phyloP scores from a whole-genome alignment of 345 rosid species.

The Reutealis trisperma region DNA sequence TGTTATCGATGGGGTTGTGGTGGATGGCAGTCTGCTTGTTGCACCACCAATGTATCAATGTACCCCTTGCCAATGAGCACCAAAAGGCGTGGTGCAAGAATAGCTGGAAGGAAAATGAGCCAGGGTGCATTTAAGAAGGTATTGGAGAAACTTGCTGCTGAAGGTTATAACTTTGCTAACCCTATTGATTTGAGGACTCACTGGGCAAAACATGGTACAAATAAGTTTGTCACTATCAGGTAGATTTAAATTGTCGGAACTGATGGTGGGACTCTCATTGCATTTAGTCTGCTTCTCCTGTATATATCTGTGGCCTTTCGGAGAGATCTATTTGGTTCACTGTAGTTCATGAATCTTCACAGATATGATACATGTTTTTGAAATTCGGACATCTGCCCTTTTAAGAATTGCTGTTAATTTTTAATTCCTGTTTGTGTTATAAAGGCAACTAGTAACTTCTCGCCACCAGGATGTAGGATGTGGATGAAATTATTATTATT shows the following conservation, averaged over 20 bases:
- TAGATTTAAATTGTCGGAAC: conserved; percentile 40
- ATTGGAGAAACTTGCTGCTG: conserved; percentile 89
- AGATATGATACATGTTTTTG: conserved; percentile 34
- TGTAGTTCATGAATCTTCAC: conserved; percentile 39
- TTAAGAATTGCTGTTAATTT: conserved; percentile 26
- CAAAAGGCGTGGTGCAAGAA: conserved; percentile 91
- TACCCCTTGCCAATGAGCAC: conserved; percentile 97
- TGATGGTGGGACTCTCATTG: conserved; percentile 18
- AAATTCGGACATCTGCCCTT: conserved; percentile 30
- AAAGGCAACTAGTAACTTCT: conserved; percentile 29
- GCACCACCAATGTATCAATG: conserved; percentile 85
- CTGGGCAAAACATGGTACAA: conserved; percentile 99
- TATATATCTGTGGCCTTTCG: conserved; percentile 46
- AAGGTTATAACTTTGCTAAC: conserved; percentile 74
- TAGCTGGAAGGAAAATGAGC: conserved; percentile 99
- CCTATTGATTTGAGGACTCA: conserved; percentile 85
- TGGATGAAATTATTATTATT: conserved; percentile 35
- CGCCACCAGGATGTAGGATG: conserved; percentile 35
- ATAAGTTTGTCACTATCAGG: conserved; percentile 98
- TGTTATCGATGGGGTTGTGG: conserved; percentile 99
- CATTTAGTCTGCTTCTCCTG: conserved; percentile 45
- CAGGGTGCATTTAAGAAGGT: conserved; percentile 98
- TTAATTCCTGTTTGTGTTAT: conserved; percentile 38
- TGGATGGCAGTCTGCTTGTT: conserved; percentile 99
- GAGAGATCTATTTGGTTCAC: conserved; percentile 41